Base-by-base conservation (phyloP, 192 early-diverging fungal genomes). In the Diversispora eburnea region DNA sequence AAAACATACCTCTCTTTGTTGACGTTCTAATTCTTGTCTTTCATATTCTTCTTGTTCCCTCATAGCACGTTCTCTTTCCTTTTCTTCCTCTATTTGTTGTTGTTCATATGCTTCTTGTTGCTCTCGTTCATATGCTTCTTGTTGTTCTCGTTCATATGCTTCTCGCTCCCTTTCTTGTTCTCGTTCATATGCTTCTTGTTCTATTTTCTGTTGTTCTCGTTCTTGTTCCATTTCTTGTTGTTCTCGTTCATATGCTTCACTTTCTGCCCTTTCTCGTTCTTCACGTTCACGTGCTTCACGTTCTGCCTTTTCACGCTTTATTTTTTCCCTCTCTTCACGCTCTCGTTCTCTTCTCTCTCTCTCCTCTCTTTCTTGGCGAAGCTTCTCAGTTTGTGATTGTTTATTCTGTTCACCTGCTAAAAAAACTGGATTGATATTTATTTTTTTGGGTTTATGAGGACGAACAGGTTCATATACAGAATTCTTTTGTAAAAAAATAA, bases 401-500 rank as follows among this genome's bases (percentile, higher is more conserved):
- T n/a, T 46, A 56, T 78, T 58, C 13, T 78, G 67, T n/a, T 33
- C 52, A 17, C 46, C 8, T 10, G 25, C 56, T 49, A 59, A 48
- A n/a, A 56, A 68, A 41, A 77, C 74, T 74, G 78, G 79, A 19
- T 73, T 69, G 15, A 17, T 69, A 46, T 63, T 65, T 9, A 84
- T 22, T 3, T 74, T 77, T 67, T 74, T 75, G 3, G 82, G 82
- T 33, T 56, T 73, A 5, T 78, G 81, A 13, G 60, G 61, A n/a
- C 77, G 78, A n/a, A 78, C 67, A 4, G 73, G 80, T 72, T 75
- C 61, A 56, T 84, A 82, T 7, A 70, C 70, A 0, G 82, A 80
- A 39, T 68, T 48, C 80, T 81, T 51, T 54, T 48, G 20, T 73
- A 20, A 49, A 33, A 13, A 48, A 46, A 58, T 56, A 17, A 17